Evolutionary conservation across 2,329 filamentous ascomycete species (phyloP).

Genomic region (Cyphellophora attinorum): DNA sequence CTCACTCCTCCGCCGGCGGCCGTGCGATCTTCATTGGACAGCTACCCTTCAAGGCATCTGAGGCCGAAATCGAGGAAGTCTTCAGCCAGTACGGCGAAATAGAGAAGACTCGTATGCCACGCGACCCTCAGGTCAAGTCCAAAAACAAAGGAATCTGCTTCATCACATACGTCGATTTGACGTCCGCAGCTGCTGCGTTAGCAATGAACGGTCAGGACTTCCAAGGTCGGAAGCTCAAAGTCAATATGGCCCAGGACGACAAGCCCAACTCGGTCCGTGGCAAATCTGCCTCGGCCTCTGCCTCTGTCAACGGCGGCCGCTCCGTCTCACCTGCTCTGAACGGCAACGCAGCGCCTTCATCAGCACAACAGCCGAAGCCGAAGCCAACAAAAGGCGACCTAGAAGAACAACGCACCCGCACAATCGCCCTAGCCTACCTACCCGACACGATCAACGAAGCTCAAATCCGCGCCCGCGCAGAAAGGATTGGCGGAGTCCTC

Average conservation of each 20-base stretch:
- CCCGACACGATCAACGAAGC: conserved; percentile 89
- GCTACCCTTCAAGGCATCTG: conserved; percentile 51
- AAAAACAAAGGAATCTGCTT: conserved; percentile 63
- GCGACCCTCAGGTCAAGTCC: conserved; percentile 56
- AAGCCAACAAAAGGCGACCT: conserved; percentile 16
- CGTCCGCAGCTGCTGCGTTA: conserved; percentile 41
- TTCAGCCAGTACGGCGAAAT: conserved; percentile 71
- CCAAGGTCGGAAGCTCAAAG: conserved; percentile 56
- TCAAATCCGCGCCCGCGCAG: conserved; percentile 64
- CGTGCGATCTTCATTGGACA: conserved; percentile 75
- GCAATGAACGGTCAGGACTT: conserved; percentile 64
- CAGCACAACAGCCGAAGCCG: conserved; percentile 21
- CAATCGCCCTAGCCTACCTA: conserved; percentile 72
- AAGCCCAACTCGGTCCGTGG: conserved; percentile 19
- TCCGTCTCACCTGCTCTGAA: conserved; percentile 28
- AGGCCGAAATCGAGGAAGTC: conserved; percentile 59
- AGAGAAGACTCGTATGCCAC: conserved; percentile 61
- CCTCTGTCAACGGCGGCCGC: conserved; percentile 7
- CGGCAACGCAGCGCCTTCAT: conserved; percentile 15
- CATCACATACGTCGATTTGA: conserved; percentile 57
- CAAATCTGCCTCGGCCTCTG: conserved; percentile 10
- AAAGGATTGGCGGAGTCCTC: conserved; percentile 59
- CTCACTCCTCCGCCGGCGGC: conserved; percentile 74
- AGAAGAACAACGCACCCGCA: conserved; percentile 51
- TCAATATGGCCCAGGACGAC: conserved; percentile 42